phyloP scores from a whole-genome alignment of 805 yeast genomes.

The Lipomyces lipofer region DNA sequence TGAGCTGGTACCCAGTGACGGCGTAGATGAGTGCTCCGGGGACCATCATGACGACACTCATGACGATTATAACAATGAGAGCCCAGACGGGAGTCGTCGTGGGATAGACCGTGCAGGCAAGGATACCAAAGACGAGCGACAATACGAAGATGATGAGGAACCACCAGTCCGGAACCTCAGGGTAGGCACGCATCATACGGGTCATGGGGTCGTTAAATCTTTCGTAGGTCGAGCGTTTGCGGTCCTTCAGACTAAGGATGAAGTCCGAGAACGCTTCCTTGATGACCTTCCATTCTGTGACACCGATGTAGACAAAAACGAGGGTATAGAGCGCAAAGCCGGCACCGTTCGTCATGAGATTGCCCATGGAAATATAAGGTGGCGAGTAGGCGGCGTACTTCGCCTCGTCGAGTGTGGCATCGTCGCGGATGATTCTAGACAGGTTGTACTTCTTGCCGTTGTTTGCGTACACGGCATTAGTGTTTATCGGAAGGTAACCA shows the following conservation, averaged over 20 bases:
- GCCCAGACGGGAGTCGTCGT: conserved; percentile 43
- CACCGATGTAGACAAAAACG: conserved; percentile 2
- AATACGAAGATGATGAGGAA: conserved; percentile 46
- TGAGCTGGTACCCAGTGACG: conserved; percentile 44
- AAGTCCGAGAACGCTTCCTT: background rate
- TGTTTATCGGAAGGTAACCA: conserved; percentile 52
- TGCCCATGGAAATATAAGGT: conserved; percentile 48
- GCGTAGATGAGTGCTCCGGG: conserved; percentile 40
- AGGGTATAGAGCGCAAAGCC: conserved; percentile 11
- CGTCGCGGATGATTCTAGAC: conserved; percentile 47
- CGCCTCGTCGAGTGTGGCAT: conserved; percentile 46
- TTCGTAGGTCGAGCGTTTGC: background rate
- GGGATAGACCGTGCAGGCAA: conserved; percentile 35
- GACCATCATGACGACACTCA: conserved; percentile 33
- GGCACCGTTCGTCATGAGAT: conserved; percentile 8
- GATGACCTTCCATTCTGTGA: conserved; percentile 4
- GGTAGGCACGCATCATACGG: conserved; percentile 58
- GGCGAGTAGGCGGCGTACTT: conserved; percentile 62
- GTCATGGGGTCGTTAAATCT: conserved; percentile 25
- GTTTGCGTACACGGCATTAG: conserved; percentile 40
- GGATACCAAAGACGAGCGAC: conserved; percentile 49
- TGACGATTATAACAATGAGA: conserved; percentile 37
- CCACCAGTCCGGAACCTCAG: conserved; percentile 58
- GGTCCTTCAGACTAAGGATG: conserved; percentile 34
- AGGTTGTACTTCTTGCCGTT: conserved; percentile 47